phyloP scores from a whole-genome alignment of 129 eudicot genomes.

The Sambucus nigra region DNA sequence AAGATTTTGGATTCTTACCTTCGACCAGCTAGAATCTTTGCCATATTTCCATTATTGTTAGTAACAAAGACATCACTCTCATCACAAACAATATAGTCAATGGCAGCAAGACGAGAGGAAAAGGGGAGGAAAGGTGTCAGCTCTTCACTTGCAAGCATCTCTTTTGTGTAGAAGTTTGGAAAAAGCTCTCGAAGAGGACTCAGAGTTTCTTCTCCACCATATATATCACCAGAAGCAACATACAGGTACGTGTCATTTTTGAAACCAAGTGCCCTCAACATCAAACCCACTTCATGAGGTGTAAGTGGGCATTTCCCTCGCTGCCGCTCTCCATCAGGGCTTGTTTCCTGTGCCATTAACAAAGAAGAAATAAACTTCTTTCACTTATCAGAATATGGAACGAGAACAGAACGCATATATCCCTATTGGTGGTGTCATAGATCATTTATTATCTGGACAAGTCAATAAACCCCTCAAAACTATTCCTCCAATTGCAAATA shows the following conservation, averaged over 20 bases:
- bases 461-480: too few species aligned
- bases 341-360: conserved; percentile 45
- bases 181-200: conserved; percentile 79
- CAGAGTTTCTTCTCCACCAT: conserved; percentile 91
- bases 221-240: conserved; percentile 97
- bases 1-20: conserved; percentile 35
- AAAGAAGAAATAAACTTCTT: not conserved
- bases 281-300: conserved; percentile 87
- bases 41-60: conserved; percentile 95
- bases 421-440: not conserved
- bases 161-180: conserved; percentile 91
- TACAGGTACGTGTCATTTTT: conserved; percentile 65
- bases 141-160: conserved; percentile 68
- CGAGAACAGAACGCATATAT: not conserved
- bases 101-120: conserved; percentile 90
- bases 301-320: conserved; percentile 97
- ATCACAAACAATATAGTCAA: conserved; percentile 87
- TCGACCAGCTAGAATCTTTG: conserved; percentile 91
- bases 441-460: too few species aligned
- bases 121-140: conserved; percentile 70
- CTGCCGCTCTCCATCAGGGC: conserved; percentile 80
- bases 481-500: too few species aligned
- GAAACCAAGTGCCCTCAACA: conserved; percentile 90
- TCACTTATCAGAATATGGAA: too few species aligned
- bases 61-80: conserved; percentile 92